Percentiles rank a stretch among this genome's conserved stretches.
Evolutionary conservation across 371 early-diverging fungal species (phyloP).

Genomic region (Lichtheimia ramosa): DNA sequence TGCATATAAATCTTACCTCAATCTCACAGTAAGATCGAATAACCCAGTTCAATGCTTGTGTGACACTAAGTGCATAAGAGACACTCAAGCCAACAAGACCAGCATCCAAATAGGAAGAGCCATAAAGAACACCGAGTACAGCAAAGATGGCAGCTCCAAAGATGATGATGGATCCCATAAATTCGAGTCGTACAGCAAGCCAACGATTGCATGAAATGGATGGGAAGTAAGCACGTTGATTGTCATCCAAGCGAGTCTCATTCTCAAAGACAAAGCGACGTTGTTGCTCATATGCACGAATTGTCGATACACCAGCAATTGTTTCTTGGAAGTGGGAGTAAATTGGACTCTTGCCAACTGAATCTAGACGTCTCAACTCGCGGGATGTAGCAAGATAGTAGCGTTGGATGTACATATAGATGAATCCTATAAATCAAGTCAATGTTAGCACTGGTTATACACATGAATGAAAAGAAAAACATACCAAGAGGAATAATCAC

Average conservation of each 20-base stretch:
- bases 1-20: constrained; percentile 19
- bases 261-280: constrained; percentile 75
- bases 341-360: constrained; percentile 79
- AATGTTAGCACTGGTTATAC: too few relatives aligned
- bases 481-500: constrained; percentile 55
- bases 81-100: constrained; percentile 85
- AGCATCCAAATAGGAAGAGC: constrained; percentile 53
- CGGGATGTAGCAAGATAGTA: constrained; percentile 76
- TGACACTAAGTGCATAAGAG: constrained; percentile 82
- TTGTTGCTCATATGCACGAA: constrained; percentile 81
- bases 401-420: constrained; percentile 68
- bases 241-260: constrained; percentile 74
- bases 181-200: constrained; percentile 89
- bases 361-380: constrained; percentile 81
- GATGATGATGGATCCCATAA: constrained; percentile 65
- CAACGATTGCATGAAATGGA: constrained; percentile 85
- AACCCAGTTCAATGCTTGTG: constrained; percentile 84
- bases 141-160: constrained; percentile 66
- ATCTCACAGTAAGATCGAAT: constrained; percentile 63
- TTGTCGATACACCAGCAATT: constrained; percentile 72
- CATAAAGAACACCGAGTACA: constrained; percentile 54
- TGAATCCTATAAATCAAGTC: constrained; percentile 31
- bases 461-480: not conserved
- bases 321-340: constrained; percentile 86
- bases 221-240: constrained; percentile 81